Conservation (phyloP, 2,329 filamentous ascomycete species). For the Beauveria sp. region DNA sequence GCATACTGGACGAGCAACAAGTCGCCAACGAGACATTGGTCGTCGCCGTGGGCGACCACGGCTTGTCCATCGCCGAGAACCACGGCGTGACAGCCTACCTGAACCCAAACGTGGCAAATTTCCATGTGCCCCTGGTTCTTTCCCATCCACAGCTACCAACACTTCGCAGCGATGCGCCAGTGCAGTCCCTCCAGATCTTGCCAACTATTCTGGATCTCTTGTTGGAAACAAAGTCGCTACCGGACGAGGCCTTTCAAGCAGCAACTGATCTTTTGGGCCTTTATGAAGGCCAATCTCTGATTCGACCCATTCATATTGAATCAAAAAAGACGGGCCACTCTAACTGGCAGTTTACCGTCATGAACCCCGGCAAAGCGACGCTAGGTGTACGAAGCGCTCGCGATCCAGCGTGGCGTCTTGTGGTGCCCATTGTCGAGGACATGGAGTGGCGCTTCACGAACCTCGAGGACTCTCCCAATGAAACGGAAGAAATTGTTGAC, state of each 20-base stretch:
- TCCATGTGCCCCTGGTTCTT: constrained; percentile 25
- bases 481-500: not conserved
- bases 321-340: constrained; percentile 16
- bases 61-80: constrained; percentile 25
- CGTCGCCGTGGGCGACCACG: constrained; percentile 27
- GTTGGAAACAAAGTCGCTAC: constrained; percentile 24
- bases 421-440: constrained; percentile 19
- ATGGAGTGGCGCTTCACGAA: constrained; percentile 5
- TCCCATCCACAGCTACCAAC: constrained; percentile 26
- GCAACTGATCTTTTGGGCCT: constrained; percentile 22
- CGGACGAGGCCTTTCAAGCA: constrained; percentile 17
- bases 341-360: constrained; percentile 20
- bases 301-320: constrained; percentile 19
- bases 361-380: constrained; percentile 19
- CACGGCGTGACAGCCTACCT: constrained; percentile 23
- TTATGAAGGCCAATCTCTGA: constrained; percentile 28
- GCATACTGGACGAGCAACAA: constrained; percentile 22
- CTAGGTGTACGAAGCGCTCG: constrained; percentile 17
- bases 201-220: constrained; percentile 29
- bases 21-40: constrained; percentile 27
- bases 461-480: not conserved
- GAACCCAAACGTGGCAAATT: constrained; percentile 24
- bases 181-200: constrained; percentile 25
- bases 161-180: constrained; percentile 22
- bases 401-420: constrained; percentile 16